Base-by-base conservation (phyloP, 2,329 filamentous ascomycete genomes). In the Neocucurbitaria cava region DNA sequence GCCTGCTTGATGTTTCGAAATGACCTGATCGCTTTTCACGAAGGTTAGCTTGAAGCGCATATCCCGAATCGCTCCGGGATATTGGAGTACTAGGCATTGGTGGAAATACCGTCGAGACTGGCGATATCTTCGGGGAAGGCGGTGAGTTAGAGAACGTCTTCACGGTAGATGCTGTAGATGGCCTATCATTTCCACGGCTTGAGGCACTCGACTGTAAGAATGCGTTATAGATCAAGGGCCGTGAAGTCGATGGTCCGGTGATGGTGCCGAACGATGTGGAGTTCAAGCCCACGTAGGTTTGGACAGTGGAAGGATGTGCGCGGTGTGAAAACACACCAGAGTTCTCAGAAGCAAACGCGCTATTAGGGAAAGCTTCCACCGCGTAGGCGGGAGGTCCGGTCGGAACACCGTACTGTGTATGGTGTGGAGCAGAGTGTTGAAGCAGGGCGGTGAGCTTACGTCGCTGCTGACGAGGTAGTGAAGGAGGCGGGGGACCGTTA, bases 1-100 rank as follows among this genome's bases (percentile, higher is more conserved):
- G 87, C 55, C 93, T 86, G n/a, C 89, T 89, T 61, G 81, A 77
- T 52, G 89, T 86, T 68, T 95, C 90, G 64, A 98, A 96, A 73
- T 97, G 92, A 1, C 91, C 93, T 3, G 95, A 98, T 46, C 94
- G 87, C 80, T 98, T 99, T 77, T 98, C 95, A 28, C 92, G 87
- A 52, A 99, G 81, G 4, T 91, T 96, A 17, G 90, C 87, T 59
- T 93, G 89, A 51, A 96, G 81, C 31, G 91, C 90, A 75, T 95
- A 96, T 1, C 92, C 94, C 4, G 94, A 97, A 71, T 99, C 95
- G 68, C 89, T 96, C 15, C 92, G 85, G 5, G 92, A 96, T n/a
- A 90, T 85, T 0, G 91, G 89, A 3, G 91, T 94, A 3, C 85
- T 84, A 3, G 90, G 89, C 76, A 91, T 80, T 0, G 87, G 85